A percentile compares a stretch with the other conserved stretches of the same genome.
phyloP scores from a whole-genome alignment of 108 stramenopile genomes.

The Nannochloropsis salina region DNA sequence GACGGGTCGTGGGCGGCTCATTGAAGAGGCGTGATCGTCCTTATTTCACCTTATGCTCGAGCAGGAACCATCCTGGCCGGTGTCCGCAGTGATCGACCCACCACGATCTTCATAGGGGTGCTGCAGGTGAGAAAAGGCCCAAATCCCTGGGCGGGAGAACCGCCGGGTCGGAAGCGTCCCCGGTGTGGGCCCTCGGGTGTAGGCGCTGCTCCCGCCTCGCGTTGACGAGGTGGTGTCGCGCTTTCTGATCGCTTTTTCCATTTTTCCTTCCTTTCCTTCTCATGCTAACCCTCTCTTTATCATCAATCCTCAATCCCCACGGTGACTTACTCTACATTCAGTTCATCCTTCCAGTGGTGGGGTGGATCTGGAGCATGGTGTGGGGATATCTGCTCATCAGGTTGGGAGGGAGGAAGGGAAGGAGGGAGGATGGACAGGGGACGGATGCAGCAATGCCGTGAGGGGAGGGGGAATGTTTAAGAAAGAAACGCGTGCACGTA shows the following conservation, averaged over 20 bases:
- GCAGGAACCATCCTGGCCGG: background rate
- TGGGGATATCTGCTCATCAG: slow-evolving; percentile 5
- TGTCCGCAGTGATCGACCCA: background rate
- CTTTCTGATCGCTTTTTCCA: no score
- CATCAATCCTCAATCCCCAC: background rate
- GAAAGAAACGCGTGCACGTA: background rate
- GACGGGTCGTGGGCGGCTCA: no score
- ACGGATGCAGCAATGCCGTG: background rate
- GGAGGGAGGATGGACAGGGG: background rate
- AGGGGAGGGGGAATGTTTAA: background rate
- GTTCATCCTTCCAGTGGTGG: background rate
- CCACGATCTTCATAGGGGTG: background rate
- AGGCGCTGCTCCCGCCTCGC: no score
- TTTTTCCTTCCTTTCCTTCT: background rate
- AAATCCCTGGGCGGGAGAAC: no score
- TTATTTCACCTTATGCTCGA: no score
- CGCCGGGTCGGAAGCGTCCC: no score
- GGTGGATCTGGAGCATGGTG: background rate
- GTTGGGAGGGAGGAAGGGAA: background rate
- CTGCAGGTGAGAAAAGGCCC: background rate
- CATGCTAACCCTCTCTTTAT: background rate
- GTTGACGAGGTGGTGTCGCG: no score
- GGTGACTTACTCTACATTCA: background rate
- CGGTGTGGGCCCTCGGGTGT: no score
- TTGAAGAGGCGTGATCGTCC: no score